Evolutionary conservation across 1,284 basidiomycete species (phyloP), one percentile per base, ranked within the genome.

Genomic region (Microbotryomycetes sp.): DNA sequence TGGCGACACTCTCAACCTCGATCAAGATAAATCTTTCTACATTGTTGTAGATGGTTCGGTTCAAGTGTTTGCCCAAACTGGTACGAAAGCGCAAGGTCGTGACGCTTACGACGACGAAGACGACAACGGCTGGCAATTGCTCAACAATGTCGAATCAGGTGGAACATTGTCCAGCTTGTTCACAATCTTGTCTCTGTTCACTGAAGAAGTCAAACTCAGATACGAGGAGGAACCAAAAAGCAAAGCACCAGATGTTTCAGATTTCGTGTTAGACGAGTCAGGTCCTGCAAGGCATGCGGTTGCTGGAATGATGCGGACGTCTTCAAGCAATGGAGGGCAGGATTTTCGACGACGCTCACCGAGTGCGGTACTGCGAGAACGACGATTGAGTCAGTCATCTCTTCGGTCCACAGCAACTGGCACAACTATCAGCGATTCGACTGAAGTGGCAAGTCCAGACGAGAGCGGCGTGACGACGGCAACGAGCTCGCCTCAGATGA

Each of bases 161-260:
- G 92, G 94, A 12, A 98, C 92, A 0, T 80, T 97, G 16, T 94
- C 92, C 46, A 94, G 91, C 71, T 81, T 97, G 46, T 97, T 98
- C 77, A 97, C 92, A 15, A 98, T 98, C 73, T 82, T 98, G 56
- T 89, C 79, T 61, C 80, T 99, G 52, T 98, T 99, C 77, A 99
- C 96, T 1, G 94, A 98, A 76, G 89, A 97, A 73, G 87, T 98
- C 71, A 88, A 92, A 76, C 84, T 97, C 70, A 87, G 89, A 63
- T 94, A 90, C 89, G 83, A 83, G 25, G 77, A 78, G 29, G 74
- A 76, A 61, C 26, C 6, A 4, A 49, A 42, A 3, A 25, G 31
- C n/a, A 32, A 5, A 36, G 50, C 16, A 32, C 56, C 32, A 23
- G 26, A 25, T 5, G 26, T 28, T 6, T 52, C 50, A 6, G 50